Base-by-base conservation (phyloP, 352 stramenopile species). In the Globisporangium spinosum region DNA sequence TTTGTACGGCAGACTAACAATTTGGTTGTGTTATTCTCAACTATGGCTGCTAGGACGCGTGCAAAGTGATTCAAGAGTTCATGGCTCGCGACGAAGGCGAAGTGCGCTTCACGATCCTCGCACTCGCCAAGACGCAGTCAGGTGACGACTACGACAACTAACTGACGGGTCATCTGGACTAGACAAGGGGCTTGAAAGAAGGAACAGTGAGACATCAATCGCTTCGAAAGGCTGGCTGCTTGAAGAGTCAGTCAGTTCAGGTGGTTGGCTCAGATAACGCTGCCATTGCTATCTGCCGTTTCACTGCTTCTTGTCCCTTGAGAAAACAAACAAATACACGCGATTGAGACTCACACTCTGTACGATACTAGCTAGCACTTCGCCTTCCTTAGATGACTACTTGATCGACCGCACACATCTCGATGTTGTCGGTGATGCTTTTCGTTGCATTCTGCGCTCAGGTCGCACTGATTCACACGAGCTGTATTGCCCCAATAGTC, bases 61-160 rank as follows among this genome's bases (percentile, higher is more conserved):
- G 87, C 71, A 68, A 74, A 32, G 89, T 98, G 38, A 93, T 99
- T 35, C 79, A 95, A 71, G 74, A 96, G 64, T 98, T 98, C 67
- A 99, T 99, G 93, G 83, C 82, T 63, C 82, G 90, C 15, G 95
- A 99, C 78, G 89, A 96, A 68, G 89, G 84, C 66, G 95, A 99
- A 77, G 80, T 98, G 67, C 83, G 94, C 67, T 98, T 98, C 77
- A 98, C 94, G 58, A 98, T 98, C 63, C 75, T 98, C 22, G 93
- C 93, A 23, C 78, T 98, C 34, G 87, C 91, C 53, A 95, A 94
- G 70, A 85, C 88, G 10, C 47, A 67, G 34, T 71, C 71, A 7
- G 65, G 77, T 22, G 82, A 75, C 29, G 45, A 70, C 56, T 61
- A 60, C 35, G 67, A 79, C 40, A 67, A 70, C 22, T 70, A 74